Percentiles rank a stretch among this genome's conserved stretches.
These are phyloP conservation scores for Pugionium dolabratum DNA, from an alignment of 345 rosid species.

Conservation along the genomic window DNA sequence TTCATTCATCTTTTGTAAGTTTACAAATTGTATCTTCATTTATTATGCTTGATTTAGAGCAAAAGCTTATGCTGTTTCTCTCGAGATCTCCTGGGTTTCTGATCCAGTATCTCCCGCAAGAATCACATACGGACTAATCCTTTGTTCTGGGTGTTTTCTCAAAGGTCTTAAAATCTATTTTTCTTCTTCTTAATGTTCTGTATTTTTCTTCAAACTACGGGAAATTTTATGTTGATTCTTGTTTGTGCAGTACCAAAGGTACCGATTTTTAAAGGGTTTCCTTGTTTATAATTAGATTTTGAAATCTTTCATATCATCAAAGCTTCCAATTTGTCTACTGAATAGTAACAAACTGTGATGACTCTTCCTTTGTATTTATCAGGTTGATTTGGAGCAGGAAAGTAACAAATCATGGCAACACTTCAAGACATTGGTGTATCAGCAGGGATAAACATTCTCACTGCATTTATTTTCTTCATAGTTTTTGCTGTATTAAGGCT, in stretches of 20 bases:
- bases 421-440: slow-evolving; percentile 79
- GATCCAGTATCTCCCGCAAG: not conserved
- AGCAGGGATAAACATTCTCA: slow-evolving; percentile 70
- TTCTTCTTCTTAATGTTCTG: not conserved
- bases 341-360: slow-evolving; percentile 10
- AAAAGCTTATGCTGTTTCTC: not conserved
- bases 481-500: slow-evolving; percentile 80
- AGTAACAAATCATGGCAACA: slow-evolving; percentile 66
- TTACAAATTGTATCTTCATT: not conserved
- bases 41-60: not conserved
- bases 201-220: not conserved
- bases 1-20: not conserved
- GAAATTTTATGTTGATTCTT: not conserved
- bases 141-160: slow-evolving; percentile 20
- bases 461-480: slow-evolving; percentile 71
- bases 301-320: not conserved
- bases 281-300: slow-evolving; percentile 17
- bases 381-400: slow-evolving; percentile 18
- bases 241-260: slow-evolving; percentile 24
- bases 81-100: not conserved
- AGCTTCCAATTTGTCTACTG: not conserved
- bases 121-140: not conserved
- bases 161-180: not conserved
- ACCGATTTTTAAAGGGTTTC: slow-evolving; percentile 13
- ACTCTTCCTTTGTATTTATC: slow-evolving; percentile 6